A percentile compares a stretch with the other conserved stretches of the same genome.
phyloP scores from a whole-genome alignment of 768 basidiomycete species.

The Lactifluus subvellereus region DNA sequence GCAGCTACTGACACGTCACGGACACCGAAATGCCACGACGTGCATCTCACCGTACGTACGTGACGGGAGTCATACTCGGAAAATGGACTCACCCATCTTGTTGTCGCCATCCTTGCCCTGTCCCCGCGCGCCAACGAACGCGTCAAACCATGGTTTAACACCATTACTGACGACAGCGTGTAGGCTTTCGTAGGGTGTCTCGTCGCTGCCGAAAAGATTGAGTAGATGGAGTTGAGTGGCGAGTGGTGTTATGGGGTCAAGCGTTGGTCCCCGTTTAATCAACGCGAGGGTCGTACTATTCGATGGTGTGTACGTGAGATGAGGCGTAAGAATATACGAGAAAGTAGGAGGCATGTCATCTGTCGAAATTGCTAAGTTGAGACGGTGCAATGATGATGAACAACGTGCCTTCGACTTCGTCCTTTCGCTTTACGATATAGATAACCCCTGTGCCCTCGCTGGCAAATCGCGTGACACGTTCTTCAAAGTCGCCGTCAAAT shows the following conservation, averaged over 20 bases:
- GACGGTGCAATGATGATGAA: neutral
- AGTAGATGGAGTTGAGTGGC: slow-evolving; percentile 86
- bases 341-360: slow-evolving; percentile 63
- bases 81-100: slow-evolving; percentile 61
- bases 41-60: neutral
- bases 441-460: slow-evolving; percentile 69
- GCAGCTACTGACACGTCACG: neutral
- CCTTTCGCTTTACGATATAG: slow-evolving; percentile 75
- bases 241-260: slow-evolving; percentile 77
- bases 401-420: slow-evolving; percentile 63
- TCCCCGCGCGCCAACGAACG: slow-evolving; percentile 84
- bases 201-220: slow-evolving; percentile 84
- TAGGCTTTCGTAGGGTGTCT: slow-evolving; percentile 90
- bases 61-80: neutral
- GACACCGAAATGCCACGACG: neutral
- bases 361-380: slow-evolving; percentile 29
- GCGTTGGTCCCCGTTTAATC: slow-evolving; percentile 83
- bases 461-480: slow-evolving; percentile 70
- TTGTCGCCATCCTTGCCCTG: slow-evolving; percentile 70
- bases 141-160: slow-evolving; percentile 98
- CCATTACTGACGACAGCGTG: slow-evolving; percentile 93
- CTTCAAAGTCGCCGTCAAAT: slow-evolving; percentile 70
- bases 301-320: slow-evolving; percentile 73
- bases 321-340: slow-evolving; percentile 60
- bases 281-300: slow-evolving; percentile 85